A percentile compares a stretch with the other conserved stretches of the same genome.
These are phyloP conservation scores for Didymella glomerata DNA, from an alignment of 2,329 filamentous ascomycete genomes.

Conservation along the genomic window DNA sequence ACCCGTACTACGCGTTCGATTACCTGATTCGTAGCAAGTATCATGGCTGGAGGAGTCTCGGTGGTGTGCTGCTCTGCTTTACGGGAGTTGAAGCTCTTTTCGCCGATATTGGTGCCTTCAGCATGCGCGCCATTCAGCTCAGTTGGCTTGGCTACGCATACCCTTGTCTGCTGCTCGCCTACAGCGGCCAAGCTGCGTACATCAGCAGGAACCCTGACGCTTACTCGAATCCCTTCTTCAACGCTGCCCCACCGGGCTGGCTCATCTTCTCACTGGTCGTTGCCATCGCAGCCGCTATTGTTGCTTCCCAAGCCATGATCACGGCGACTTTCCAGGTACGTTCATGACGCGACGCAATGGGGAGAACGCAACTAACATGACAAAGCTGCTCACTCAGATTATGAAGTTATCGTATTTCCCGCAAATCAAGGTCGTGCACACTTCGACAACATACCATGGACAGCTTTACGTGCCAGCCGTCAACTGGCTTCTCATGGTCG, in stretches of 20 bases:
- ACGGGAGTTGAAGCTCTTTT: slow-evolving; percentile 80
- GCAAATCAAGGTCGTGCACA: slow-evolving; percentile 77
- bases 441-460: slow-evolving; percentile 73
- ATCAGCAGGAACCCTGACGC: slow-evolving; percentile 68
- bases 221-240: slow-evolving; percentile 78
- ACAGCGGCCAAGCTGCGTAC: slow-evolving; percentile 77
- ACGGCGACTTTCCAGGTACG: slow-evolving; percentile 74
- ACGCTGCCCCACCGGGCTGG: slow-evolving; percentile 71
- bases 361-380: slow-evolving; percentile 29
- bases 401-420: slow-evolving; percentile 80
- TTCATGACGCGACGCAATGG: neutral
- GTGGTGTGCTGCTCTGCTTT: slow-evolving; percentile 76
- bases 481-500: slow-evolving; percentile 81
- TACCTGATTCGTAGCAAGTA: slow-evolving; percentile 68
- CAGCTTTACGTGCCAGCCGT: slow-evolving; percentile 79
- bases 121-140: slow-evolving; percentile 72
- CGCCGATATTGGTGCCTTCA: slow-evolving; percentile 81
- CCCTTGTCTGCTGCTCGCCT: slow-evolving; percentile 72
- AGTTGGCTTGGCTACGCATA: slow-evolving; percentile 75
- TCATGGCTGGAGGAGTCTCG: slow-evolving; percentile 70
- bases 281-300: slow-evolving; percentile 74
- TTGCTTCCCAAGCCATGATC: slow-evolving; percentile 81
- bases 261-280: slow-evolving; percentile 74
- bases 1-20: slow-evolving; percentile 65
- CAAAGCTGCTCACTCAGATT: slow-evolving; percentile 69